Evolutionary conservation across 2,329 filamentous ascomycete species (phyloP).

Genomic region (Talaromyces sp.): DNA sequence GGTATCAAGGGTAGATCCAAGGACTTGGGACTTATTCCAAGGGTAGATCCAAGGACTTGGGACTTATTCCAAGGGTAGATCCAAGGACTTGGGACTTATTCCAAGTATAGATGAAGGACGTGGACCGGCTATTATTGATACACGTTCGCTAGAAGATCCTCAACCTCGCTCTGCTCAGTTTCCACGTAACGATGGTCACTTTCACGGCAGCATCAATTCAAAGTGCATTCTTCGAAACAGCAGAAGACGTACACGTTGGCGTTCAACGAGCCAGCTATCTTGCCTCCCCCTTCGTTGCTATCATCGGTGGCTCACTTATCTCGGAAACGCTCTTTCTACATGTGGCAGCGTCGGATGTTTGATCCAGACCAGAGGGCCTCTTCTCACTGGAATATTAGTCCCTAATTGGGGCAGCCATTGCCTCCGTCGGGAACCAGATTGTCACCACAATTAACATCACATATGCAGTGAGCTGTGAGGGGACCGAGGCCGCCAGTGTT

Average conservation of each 20-base stretch:
- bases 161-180: neutral
- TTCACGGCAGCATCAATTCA: neutral
- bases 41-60: too few relatives aligned
- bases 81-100: too few relatives aligned
- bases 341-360: conserved; percentile 54
- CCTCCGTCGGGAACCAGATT: conserved; percentile 56
- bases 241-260: neutral
- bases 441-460: conserved; percentile 59
- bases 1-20: neutral
- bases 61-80: too few relatives aligned
- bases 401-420: conserved; percentile 54
- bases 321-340: conserved; percentile 50
- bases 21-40: too few relatives aligned
- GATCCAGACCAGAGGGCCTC: conserved; percentile 44
- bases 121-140: neutral
- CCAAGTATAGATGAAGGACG: neutral
- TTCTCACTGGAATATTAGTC: conserved; percentile 53
- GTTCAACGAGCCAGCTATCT: neutral
- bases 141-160: neutral
- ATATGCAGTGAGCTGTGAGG: conserved; percentile 58
- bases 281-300: neutral
- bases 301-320: conserved; percentile 52
- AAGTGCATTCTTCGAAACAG: neutral
- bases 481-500: conserved; percentile 51
- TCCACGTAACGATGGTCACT: neutral